Base-by-base conservation (phyloP, 2,329 filamentous ascomycete species). In the Fusarium incarnatum region DNA sequence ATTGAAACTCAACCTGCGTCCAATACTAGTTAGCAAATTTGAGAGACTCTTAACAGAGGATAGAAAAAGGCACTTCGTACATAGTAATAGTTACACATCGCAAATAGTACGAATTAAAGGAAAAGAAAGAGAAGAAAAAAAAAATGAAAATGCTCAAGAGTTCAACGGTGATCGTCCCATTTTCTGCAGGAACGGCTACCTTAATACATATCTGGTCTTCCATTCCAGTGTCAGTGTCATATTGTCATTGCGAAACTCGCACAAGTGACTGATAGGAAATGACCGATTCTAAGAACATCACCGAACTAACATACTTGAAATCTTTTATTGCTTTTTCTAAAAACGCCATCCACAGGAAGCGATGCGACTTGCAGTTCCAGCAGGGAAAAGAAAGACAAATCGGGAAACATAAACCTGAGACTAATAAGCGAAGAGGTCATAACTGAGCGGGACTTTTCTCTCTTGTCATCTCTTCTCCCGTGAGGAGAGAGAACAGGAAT, bases 41-140 rank as follows among this genome's bases (percentile, higher is more conserved):
- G 47, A 13, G 18, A 44, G 20, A 23, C n/a, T 16, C n/a, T 25
- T 6, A 13, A 16, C 5, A 20, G 23, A 25, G n/a, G 12, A 44
- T 18, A 9, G 7, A 40, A 40, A 9, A 27, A 27, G 23, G 20
- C 20, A 28, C 12, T 18, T 25, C 68, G 23, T 68, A 74, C 72
- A 47, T 68, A 74, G 61, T 72, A 74, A 56, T 74, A 74, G 47
- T 75, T 71, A 40, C 72, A 74, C 72, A 74, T 74, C n/a, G 47
- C 10, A 27, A 62, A 60, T 46, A 27, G 45, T 20, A 40, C n/a
- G 47, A 47, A 27, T 30, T 44, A 53, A 44, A 48, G 30, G 42
- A 28, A 25, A 3, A 7, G 6, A 28, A 30, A 53, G 25, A 45
- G 42, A 28, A 25, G 3, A 7, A 5, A 28, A 30, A 53, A 25